phyloP scores from a whole-genome alignment of 1,284 basidiomycete species.

The Cutaneotrichosporon mucoides region DNA sequence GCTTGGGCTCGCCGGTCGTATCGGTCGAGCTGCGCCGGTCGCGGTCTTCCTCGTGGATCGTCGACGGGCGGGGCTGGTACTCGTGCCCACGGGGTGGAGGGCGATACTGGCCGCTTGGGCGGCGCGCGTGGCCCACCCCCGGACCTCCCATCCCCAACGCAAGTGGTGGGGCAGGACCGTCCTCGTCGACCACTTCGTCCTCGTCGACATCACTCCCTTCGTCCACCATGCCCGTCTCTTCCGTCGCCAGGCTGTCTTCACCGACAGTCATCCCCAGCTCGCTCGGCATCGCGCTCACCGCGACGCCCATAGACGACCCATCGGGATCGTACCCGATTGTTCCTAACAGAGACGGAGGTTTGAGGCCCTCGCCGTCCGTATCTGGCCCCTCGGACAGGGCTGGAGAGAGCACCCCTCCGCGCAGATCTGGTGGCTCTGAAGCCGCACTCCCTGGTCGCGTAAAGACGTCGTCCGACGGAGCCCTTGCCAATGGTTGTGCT shows the following conservation, averaged over 20 bases:
- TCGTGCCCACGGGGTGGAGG: neutral
- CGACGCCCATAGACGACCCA: constrained; percentile 15
- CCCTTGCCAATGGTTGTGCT: no score
- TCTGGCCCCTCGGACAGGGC: constrained; percentile 37
- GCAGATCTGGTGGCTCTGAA: neutral
- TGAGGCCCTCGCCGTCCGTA: constrained; percentile 43
- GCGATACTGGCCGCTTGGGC: neutral
- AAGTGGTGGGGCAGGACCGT: constrained; percentile 8
- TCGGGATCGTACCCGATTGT: constrained; percentile 58
- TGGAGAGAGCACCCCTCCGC: neutral
- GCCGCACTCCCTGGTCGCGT: neutral
- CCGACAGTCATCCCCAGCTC: constrained; percentile 24
- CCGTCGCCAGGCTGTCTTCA: constrained; percentile 7
- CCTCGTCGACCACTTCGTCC: constrained; percentile 29
- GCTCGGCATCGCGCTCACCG: constrained; percentile 19
- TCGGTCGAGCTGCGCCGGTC: constrained; percentile 25
- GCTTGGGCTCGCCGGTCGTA: constrained; percentile 14
- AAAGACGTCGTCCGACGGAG: constrained; percentile 23
- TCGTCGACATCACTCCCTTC: constrained; percentile 29
- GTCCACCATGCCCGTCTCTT: constrained; percentile 38
- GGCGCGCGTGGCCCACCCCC: neutral
- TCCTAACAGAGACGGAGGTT: constrained; percentile 24
- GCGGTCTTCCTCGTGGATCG: constrained; percentile 17
- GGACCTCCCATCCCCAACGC: neutral
- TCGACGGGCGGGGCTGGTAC: constrained; percentile 6